Base-by-base conservation (phyloP, 2,329 filamentous ascomycete species). In the Gaeumannomyces sp. region DNA sequence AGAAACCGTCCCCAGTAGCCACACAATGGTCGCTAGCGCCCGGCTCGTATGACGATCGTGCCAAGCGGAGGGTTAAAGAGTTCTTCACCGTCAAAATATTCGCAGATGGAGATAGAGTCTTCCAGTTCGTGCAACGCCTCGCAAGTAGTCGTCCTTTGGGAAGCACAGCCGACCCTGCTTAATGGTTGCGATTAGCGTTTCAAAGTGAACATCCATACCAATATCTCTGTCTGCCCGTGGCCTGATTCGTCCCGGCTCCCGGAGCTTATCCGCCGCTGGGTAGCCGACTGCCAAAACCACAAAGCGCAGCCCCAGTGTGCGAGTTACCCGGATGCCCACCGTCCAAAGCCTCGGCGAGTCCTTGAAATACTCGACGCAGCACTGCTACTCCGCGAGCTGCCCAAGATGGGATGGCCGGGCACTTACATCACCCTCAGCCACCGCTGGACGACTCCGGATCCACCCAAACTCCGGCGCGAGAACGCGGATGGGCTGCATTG, bases 341-440 rank as follows among this genome's bases (percentile, higher is more conserved):
- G 27, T 25, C 27, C 4, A 13, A 59, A 59, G 27, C 25, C 58
- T 22, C 58, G 4, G 27, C 25, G 58, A 14, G 27, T 59, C 25
- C 58, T 59, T 22, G 27, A 59, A 10, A 29, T 59, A 14, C 11
- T 10, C 27, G 31, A 59, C 25, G 31, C 58, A 4, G 14, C 58
- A 8, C 25, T 59, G 58, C 58, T 28, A 2, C 58, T 59, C 8
- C 8, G 58, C 6, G 8, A 59, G 11, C 7, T 59, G 25, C 22
- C 58, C 22, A 5, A 31, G 27, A 13, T 0, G 27, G 27, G 10
- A 10, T 59, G 25, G 58, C 4, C 25, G 31, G 4, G 22, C 27
- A 59, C 58, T 27, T 59, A 31, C 11, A 59, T 59, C 58, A 59
- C 58, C 8, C 31, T 59, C 1, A 59, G 25, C 58, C 58, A 59